Evolutionary conservation across 306 rosid genomes (phyloP).

Genomic region (Begonia peltatifolia): DNA sequence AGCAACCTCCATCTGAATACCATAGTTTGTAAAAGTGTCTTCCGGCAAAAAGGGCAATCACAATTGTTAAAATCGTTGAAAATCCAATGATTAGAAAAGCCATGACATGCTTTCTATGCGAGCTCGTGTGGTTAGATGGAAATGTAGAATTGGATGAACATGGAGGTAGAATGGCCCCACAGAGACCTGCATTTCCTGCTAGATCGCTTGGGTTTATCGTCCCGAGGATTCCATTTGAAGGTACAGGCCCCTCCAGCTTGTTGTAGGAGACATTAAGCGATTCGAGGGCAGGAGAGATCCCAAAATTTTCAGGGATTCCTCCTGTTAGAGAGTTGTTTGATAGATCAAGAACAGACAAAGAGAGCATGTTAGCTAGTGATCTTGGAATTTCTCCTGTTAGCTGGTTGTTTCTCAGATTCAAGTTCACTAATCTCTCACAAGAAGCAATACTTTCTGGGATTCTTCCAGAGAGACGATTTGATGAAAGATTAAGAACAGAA

Average conservation of each 20-base stretch:
- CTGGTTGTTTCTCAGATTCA: constrained; percentile 74
- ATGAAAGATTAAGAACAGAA: constrained; percentile 68
- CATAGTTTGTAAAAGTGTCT: constrained; percentile 44
- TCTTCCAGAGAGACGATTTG: constrained; percentile 53
- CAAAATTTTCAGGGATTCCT: constrained; percentile 66
- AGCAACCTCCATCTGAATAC: constrained; percentile 61
- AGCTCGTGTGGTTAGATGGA: constrained; percentile 24
- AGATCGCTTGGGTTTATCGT: constrained; percentile 74
- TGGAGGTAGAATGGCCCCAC: constrained; percentile 64
- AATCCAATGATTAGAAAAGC: constrained; percentile 62
- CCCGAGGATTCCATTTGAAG: constrained; percentile 62
- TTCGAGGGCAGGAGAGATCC: constrained; percentile 83
- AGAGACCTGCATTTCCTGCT: constrained; percentile 59
- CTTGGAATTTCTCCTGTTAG: constrained; percentile 69
- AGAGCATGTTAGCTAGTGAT: constrained; percentile 55
- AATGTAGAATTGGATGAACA: constrained; percentile 33
- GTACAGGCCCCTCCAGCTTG: constrained; percentile 72
- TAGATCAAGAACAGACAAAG: constrained; percentile 75
- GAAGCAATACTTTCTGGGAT: constrained; percentile 80
- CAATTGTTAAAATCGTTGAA: constrained; percentile 36
- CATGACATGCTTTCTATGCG: constrained; percentile 36
- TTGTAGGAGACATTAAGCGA: constrained; percentile 70
- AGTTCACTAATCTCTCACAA: constrained; percentile 65
- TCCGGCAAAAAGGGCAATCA: constrained; percentile 33
- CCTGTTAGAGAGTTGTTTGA: constrained; percentile 89